phyloP scores from a whole-genome alignment of 768 basidiomycete species.

The Xerocomellus amylosporus region DNA sequence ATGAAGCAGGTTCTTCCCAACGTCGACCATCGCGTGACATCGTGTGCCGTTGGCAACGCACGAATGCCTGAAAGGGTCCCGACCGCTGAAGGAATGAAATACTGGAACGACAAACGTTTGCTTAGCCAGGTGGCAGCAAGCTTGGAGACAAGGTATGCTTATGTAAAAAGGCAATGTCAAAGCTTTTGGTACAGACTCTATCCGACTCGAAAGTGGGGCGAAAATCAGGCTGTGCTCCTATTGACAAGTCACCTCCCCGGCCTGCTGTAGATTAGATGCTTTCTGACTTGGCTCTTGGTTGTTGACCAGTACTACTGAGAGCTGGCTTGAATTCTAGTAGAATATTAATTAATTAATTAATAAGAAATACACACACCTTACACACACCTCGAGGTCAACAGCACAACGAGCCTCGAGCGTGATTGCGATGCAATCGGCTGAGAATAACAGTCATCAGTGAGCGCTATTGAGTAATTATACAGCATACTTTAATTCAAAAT shows the following conservation, averaged over 20 bases:
- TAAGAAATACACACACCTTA: no score
- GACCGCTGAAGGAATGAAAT: constrained; percentile 15
- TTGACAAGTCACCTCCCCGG: no score
- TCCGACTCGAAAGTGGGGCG: no score
- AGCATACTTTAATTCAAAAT: neutral
- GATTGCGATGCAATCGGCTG: constrained; percentile 9
- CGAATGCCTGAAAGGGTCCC: constrained; percentile 1
- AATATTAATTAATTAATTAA: no score
- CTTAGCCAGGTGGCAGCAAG: neutral
- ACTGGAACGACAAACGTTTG: constrained; percentile 3
- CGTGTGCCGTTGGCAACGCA: constrained; percentile 5
- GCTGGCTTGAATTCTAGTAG: no score
- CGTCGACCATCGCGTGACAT: constrained; percentile 18
- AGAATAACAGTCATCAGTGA: neutral
- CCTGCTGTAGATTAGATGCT: no score
- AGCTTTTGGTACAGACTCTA: no score
- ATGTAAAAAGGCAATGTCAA: neutral
- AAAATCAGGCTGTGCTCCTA: no score
- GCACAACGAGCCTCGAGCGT: constrained; percentile 2
- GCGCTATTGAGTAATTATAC: neutral
- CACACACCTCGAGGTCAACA: no score
- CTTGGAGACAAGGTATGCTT: neutral
- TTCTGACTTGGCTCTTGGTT: no score
- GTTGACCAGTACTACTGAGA: no score
- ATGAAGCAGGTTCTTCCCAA: constrained; percentile 10